Evolutionary conservation across 2,329 filamentous ascomycete species (phyloP).

Genomic region (Penicillium brevicompactum): DNA sequence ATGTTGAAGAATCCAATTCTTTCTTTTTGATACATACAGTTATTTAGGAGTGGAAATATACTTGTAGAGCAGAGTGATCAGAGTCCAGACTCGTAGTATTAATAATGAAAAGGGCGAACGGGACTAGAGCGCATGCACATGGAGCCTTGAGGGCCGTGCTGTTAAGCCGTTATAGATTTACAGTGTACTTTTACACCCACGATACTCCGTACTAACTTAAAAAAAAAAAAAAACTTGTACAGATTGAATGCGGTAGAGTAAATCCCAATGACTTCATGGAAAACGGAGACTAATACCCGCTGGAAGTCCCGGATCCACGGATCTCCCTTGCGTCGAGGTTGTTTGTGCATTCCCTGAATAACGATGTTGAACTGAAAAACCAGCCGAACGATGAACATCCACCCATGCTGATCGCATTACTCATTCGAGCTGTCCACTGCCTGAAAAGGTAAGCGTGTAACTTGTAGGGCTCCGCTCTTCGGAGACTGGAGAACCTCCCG

Average conservation of each 20-base stretch:
- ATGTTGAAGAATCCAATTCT: no score
- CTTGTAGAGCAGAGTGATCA: not conserved
- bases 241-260: not conserved
- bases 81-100: slow-evolving; percentile 1
- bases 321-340: not conserved
- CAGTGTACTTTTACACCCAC: not conserved
- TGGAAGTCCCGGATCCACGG: not conserved
- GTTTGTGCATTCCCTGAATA: not conserved
- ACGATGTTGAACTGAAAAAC: not conserved
- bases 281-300: not conserved
- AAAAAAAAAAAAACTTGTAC: no score
- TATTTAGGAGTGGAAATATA: not conserved
- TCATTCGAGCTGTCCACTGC: not conserved
- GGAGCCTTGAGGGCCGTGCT: slow-evolving; percentile 4
- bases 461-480: slow-evolving; percentile 6
- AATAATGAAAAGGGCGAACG: not conserved
- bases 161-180: not conserved
- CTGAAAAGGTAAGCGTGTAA: not conserved
- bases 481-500: slow-evolving; percentile 7
- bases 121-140: not conserved
- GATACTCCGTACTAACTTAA: no score
- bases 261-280: not conserved
- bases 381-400: not conserved
- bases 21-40: no score
- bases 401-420: not conserved